Evolutionary conservation across 208 protist genomes (phyloP), one percentile per base, ranked within the genome.

Genomic region (Spongospora subterranea): DNA sequence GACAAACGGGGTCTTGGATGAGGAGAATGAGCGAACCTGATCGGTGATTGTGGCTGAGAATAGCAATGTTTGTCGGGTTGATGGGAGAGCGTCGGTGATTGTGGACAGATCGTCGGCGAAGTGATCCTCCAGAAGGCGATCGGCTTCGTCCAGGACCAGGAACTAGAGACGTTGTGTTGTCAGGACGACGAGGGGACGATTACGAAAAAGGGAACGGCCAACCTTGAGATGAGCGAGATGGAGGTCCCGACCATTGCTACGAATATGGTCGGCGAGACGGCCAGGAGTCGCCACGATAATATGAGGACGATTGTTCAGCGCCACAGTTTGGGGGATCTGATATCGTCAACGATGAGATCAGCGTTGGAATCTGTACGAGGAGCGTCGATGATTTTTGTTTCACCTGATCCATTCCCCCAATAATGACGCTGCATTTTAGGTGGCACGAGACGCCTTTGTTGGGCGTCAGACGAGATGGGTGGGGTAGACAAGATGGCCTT

Each of bases 11-110:
- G 71, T 43, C n/a, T 17, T 29, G 54, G n/a, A 45, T 6, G 71
- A 43, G 40, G 17, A 39, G 71, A 82, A 82, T 43, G 6, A 13
- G 11, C 71, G 71, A 0, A 92, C 41, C 38, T 45, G 29, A 0
- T 92, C 43, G 53, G 82, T 94, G 91, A 96, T 93, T 45, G 96
- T 97, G 0, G 96, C 96, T n/a, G 92, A 95, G 91, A 95, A 97
- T 46, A 96, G 93, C 13, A 97, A 90, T 43, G 94, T 96, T 90
- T 96, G 95, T 40, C 94, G 93, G 20, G 41, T 17, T 24, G 46
- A 41, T 45, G 71, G 60, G 94, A 41, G 6, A 6, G 50, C 50
- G 24, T 60, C 24, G 6, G 50, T 35, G 45, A 95, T 93, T n/a
- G 45, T 1, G 0, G 43, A 89, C 50, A 95, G 39, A 20, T 92